phyloP scores from a whole-genome alignment of 208 protist species.

The Crithidia bombi region DNA sequence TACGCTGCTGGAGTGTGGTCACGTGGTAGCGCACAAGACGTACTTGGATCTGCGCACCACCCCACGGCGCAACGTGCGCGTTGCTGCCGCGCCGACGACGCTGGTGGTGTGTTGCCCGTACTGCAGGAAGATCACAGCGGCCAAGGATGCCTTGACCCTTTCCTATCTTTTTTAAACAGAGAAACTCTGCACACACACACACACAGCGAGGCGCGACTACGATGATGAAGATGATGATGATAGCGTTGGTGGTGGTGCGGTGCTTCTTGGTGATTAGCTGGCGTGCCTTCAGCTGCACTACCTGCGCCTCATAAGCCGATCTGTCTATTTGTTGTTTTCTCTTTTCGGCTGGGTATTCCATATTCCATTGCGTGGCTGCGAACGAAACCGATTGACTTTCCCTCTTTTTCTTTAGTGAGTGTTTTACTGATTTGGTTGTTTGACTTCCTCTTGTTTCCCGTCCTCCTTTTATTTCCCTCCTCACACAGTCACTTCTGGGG shows the following conservation, averaged over 20 bases:
- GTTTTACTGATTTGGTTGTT: neutral
- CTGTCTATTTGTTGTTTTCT: no score
- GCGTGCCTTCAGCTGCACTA: no score
- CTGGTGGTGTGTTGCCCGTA: constrained; percentile 70
- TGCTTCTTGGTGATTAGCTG: no score
- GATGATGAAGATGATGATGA: no score
- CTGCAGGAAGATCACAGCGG: constrained; percentile 49
- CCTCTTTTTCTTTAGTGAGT: neutral
- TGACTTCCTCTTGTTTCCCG: neutral
- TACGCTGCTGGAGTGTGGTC: constrained; percentile 73
- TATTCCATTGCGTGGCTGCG: no score
- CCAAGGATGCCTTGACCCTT: constrained; percentile 49
- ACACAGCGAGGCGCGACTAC: no score
- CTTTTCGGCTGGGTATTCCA: neutral
- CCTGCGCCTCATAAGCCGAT: no score
- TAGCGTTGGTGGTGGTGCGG: no score
- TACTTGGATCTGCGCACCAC: constrained; percentile 40
- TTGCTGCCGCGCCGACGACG: constrained; percentile 7
- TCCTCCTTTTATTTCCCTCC: neutral
- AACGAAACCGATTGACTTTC: neutral
- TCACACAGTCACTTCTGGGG: no score
- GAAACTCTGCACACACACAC: neutral
- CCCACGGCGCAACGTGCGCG: constrained; percentile 31
- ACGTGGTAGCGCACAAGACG: constrained; percentile 72
- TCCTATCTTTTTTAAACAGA: constrained; percentile 58